Base-by-base conservation (phyloP, 129 eudicot genomes). In the Flaveria linearis region DNA sequence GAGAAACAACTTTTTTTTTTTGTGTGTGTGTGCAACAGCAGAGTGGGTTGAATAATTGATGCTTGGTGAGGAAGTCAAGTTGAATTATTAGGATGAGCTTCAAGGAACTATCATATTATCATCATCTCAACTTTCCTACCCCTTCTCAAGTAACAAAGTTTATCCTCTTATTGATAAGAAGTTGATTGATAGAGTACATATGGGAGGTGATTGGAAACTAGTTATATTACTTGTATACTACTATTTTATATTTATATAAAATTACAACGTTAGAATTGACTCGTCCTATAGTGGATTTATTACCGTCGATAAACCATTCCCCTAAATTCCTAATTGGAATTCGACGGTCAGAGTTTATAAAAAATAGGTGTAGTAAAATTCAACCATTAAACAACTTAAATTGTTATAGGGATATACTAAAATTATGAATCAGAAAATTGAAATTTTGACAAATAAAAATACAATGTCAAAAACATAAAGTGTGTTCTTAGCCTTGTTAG, bases 101-200 rank as follows among this genome's bases (percentile, higher is more conserved):
- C 68, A 56, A 12, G 53, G 66, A 16, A 73, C 23, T 26, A 41
- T 25, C 68, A 22, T 33, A 33, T 33, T 61, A 0, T 6, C 49
- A 41, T 57, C 68, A 12, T 42, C 56, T 56, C 50, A 41, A 42
- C 68, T 41, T 73, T 28, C 51, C 66, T 18, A 55, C 78, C 56
- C 57, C 78, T 57, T 43, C 78, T 73, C 69, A 73, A 73, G 56
- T 43, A 73, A 73, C 53, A 56, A 55, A 39, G 5, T 13, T 36
- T 9, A 23, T 17, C 26, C 5, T 42, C 51, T 17, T 25, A 13
- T 46, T 69, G 39, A 47, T 69, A 39, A 13, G 26, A n/a, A 28
- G 23, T 69, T 69, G 73, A 20, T 13, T 13, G 52, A 42, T 68
- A 68, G 41, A 26, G 42, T 5, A 13, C 18, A 61, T 25, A 26